Evolutionary conservation across 2,329 filamentous ascomycete genomes (phyloP), one percentile per base, ranked within the genome.

Genomic region (Pyricularia sp.): DNA sequence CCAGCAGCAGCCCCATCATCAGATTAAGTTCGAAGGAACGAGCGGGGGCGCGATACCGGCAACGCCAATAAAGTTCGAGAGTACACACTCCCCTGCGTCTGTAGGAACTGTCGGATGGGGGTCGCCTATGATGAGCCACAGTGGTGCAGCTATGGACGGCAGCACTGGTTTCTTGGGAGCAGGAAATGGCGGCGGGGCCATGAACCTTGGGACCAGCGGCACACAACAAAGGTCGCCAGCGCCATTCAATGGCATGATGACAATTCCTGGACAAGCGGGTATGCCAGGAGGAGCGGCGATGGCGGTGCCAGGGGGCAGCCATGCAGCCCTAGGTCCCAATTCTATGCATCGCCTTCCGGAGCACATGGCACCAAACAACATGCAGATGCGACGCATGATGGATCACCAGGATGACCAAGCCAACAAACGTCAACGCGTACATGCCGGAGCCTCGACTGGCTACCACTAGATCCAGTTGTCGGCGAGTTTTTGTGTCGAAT

Each of bases 351-450:
- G 58, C n/a, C 58, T 61, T 26, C 23, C 58, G 6, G 58, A 61
- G 9, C 58, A 61, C 23, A 61, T 61, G 25, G 58, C n/a, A 14
- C 58, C 58, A 26, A 26, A 26, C 33, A 73, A 75, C 17, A 25
- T 61, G 73, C 75, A 26, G 58, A 61, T 61, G 58, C 58, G 58
- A 23, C 72, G 74, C 7, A 74, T 79, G 68, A 74, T 77, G 63
- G 73, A 76, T 14, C 75, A 80, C 70, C 71, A 75, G 3, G 78
- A 79, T 17, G 81, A 81, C 26, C 77, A 80, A 65, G 80, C 81
- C 0, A 85, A 86, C 73, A 87, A 87, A 75, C 79, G 85, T 66
- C 85, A 86, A 72, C 79, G 85, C 64, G 69, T 85, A 67, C 85
- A 83, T 69, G 79, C 77, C 12, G 68, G 63, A 25, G 30, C 68